phyloP scores from a whole-genome alignment of 2,329 filamentous ascomycete species.

The Nemania sp. region DNA sequence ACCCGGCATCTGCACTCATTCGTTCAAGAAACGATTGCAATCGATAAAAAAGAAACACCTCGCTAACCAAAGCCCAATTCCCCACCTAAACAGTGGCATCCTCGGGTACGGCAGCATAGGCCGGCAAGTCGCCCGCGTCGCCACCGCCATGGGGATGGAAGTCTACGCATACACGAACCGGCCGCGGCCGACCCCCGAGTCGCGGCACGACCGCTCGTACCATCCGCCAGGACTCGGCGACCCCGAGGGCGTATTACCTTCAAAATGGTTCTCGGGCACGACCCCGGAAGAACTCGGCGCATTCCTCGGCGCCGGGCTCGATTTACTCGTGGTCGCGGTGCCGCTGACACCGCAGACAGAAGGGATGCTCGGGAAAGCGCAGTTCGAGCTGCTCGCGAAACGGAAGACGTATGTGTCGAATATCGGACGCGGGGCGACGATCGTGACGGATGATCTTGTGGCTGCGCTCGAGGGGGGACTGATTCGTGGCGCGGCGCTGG shows the following conservation, averaged over 20 bases:
- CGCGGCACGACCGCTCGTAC: conserved; percentile 61
- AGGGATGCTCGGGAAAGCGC: conserved; percentile 46
- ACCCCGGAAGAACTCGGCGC: conserved; percentile 40
- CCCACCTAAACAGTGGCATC: conserved; percentile 37
- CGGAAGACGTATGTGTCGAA: conserved; percentile 62
- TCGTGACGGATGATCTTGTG: conserved; percentile 53
- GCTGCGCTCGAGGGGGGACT: conserved; percentile 49
- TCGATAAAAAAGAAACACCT: background rate
- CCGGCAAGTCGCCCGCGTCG: conserved; percentile 51
- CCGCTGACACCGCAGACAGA: conserved; percentile 46
- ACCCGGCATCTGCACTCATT: background rate
- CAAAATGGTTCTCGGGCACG: conserved; percentile 47
- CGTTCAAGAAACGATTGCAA: background rate
- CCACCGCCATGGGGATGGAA: conserved; percentile 64
- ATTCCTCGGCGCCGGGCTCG: conserved; percentile 48
- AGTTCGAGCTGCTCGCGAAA: conserved; percentile 43
- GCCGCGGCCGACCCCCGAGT: conserved; percentile 61
- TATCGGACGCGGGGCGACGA: conserved; percentile 58
- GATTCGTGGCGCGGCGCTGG: conserved; percentile 62
- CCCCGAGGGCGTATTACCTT: conserved; percentile 45
- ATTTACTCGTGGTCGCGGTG: conserved; percentile 47
- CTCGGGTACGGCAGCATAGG: conserved; percentile 52
- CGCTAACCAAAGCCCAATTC: background rate
- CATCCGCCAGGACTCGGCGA: conserved; percentile 64
- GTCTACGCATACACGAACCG: conserved; percentile 70